Evolutionary conservation across 192 early-diverging fungal species (phyloP), one percentile per base, ranked within the genome.

Genomic region (Backusella tarrabulga): DNA sequence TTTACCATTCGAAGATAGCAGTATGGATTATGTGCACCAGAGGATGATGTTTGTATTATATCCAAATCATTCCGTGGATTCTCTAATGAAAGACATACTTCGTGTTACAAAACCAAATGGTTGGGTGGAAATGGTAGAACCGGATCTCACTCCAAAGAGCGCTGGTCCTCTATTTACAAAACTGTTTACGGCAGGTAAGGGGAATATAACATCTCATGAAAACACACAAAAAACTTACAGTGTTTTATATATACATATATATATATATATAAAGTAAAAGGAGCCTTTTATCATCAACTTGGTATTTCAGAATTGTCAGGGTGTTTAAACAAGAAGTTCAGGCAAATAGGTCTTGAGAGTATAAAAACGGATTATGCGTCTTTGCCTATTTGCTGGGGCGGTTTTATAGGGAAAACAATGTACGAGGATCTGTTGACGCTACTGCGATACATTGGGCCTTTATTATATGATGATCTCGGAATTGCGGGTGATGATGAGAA

Each of bases 341-440:
- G 14, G 1, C 38, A 29, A 11, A 26, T 71, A 15, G 70, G 70
- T 8, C 32, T 75, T n/a, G 12, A 40, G 32, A 68, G 74, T 17
- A 44, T 79, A 21, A 67, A 35, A 52, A 56, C 46, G 1, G 78
- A 79, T 42, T 79, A 79, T 52, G 42, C 3, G 4, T 79, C 78
- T 19, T 26, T 79, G 26, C 78, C 78, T 3, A 35, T 79, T 14
- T 79, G 78, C 23, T 79, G 78, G 78, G 78, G 78, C 71, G 78
- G 78, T 1, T 69, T 54, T 60, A 38, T 79, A 34, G 78, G 78
- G 29, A 79, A 79, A 46, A 35, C 54, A 41, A 2, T 79, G 11
- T 79, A 79, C 36, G 46, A 74, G 23, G 41, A 56, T 32, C 32
- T 69, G 9, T 7, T 68, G 9, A 15, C n/a, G 2, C 6, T 79